Base-by-base conservation (phyloP, 257 asterid species). In the Nicotiana tabacum region DNA sequence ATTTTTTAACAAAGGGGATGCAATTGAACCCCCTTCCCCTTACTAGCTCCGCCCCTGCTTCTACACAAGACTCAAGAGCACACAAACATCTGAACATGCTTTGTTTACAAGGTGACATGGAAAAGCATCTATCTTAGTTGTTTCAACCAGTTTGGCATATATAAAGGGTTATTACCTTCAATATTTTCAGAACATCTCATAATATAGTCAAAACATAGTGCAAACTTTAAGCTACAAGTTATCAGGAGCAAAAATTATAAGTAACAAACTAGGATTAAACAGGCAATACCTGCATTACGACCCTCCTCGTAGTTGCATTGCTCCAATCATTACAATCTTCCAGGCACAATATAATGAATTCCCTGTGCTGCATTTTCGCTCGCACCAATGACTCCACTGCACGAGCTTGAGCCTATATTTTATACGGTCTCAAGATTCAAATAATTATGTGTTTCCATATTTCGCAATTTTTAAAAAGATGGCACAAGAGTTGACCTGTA, bases 281-380 rank as follows among this genome's bases (percentile, higher is more conserved):
- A 74, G 27, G 80, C 64, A 27, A 21, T 88, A 92, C 99, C 89
- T 95, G 99, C 99, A 95, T 95, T 86, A 95, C 99, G 53, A 95
- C 90, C 88, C 99, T 92, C 85, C 99, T 86, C 55, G 97, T 95
- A 77, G 96, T 94, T 84, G 98, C 99, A 84, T 95, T 95, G 82
- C 92, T 95, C 99, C 99, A 95, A 88, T 95, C 99, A 74, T 91
- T 89, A 86, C 99, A 95, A 89, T 95, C 99, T 90, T 95, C 99
- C 83, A 95, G 98, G 92, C 99, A 95, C 83, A 95, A 87, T 84
- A 95, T 94, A 89, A 95, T 95, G 85, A 95, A 94, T 82, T 95
- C 99, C 76, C 91, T 95, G 81, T 95, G 98, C 90, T 94, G 99
- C 98, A 95, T 95, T 88, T 94, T 95, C 15, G 97, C 93, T 83